Percentiles rank a stretch among this genome's conserved stretches.
Evolutionary conservation across 2,329 filamentous ascomycete species (phyloP).

Genomic region (Fusarium foetens): DNA sequence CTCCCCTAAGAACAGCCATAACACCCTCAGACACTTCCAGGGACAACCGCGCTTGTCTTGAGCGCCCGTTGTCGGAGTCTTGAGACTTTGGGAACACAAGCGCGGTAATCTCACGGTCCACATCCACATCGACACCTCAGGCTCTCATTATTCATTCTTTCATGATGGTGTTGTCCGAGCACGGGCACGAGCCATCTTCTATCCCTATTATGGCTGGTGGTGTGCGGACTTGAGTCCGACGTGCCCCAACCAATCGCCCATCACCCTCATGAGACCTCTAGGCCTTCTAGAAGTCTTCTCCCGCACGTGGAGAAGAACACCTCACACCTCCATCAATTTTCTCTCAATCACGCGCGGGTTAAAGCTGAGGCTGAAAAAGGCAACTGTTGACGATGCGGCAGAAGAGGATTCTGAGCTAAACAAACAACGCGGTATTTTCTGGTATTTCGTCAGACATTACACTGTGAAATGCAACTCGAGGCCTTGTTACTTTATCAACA

Average conservation of each 20-base stretch:
- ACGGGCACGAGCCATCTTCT: background rate
- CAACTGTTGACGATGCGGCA: slow-evolving; percentile 1
- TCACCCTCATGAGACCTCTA: slow-evolving; percentile 15
- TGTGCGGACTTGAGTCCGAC: slow-evolving; percentile 10
- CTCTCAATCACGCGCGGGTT: slow-evolving; percentile 26
- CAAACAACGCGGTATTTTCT: slow-evolving; percentile 9
- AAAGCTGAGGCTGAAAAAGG: slow-evolving; percentile 15
- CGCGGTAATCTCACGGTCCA: background rate
- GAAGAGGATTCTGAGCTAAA: background rate
- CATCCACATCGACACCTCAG: slow-evolving; percentile 11
- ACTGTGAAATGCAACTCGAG: background rate
- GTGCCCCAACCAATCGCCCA: slow-evolving; percentile 19
- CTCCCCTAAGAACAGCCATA: background rate
- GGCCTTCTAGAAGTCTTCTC: slow-evolving; percentile 44
- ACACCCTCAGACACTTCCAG: background rate
- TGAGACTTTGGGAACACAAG: background rate
- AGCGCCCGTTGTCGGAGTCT: slow-evolving; percentile 12
- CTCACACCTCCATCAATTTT: slow-evolving; percentile 11
- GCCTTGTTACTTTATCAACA: background rate
- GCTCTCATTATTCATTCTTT: background rate
- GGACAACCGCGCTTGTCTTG: slow-evolving; percentile 12
- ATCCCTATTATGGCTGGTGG: slow-evolving; percentile 13
- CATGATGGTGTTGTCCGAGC: background rate
- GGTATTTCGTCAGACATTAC: background rate
- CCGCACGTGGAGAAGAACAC: slow-evolving; percentile 29